Evolutionary conservation across 371 early-diverging fungal species (phyloP).

Genomic region (Circinella minor): DNA sequence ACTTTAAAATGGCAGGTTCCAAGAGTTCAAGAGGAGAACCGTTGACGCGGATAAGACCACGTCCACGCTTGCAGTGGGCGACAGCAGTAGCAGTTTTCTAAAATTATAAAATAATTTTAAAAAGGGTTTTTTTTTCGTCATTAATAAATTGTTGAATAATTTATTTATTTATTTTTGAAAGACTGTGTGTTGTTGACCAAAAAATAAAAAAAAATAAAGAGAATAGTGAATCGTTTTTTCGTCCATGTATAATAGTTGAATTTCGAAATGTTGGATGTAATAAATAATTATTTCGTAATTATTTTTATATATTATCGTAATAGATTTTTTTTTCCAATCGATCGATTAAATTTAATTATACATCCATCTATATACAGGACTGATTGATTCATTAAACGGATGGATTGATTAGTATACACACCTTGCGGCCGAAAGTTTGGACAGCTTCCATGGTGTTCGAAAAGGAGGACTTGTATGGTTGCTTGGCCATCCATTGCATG

Average conservation of each 20-base stretch:
- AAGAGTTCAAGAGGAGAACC: constrained; percentile 94
- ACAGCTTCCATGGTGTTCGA: constrained; percentile 37
- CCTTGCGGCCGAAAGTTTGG: constrained; percentile 46
- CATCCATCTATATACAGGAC: background rate
- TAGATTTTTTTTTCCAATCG: background rate
- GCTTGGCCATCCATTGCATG: background rate
- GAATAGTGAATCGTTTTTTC: constrained; percentile 1
- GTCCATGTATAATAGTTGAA: no score
- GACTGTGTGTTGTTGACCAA: no score
- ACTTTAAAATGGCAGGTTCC: constrained; percentile 92
- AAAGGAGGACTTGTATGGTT: background rate
- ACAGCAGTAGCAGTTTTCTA: constrained; percentile 99
- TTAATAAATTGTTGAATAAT: background rate
- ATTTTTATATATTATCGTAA: background rate
- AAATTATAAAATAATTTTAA: constrained; percentile 4
- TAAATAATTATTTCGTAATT: background rate
- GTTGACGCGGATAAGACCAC: constrained; percentile 95
- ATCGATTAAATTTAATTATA: background rate
- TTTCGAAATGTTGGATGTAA: no score
- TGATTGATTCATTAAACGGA: background rate
- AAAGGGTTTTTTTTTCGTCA: background rate
- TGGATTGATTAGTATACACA: constrained; percentile 23
- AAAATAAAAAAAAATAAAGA: background rate
- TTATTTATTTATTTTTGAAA: no score
- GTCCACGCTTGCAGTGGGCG: constrained; percentile 95